A percentile compares a stretch with the other conserved stretches of the same genome.
phyloP scores from a whole-genome alignment of 805 yeast species.

The Wickerhamiella slavikovae region DNA sequence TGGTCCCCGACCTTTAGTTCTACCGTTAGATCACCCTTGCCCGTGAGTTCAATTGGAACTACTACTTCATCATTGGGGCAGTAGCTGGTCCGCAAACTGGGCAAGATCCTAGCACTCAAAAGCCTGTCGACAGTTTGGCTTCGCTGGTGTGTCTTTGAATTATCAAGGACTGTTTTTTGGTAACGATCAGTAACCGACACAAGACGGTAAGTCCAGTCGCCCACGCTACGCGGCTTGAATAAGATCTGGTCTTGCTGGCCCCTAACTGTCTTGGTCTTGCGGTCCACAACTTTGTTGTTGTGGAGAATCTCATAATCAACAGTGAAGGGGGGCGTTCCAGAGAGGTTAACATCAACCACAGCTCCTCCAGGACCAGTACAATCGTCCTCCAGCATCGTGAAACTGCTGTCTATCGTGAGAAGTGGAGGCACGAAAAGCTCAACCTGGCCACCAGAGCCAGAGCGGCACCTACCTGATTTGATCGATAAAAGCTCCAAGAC shows the following conservation, averaged over 20 bases:
- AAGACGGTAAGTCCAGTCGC: slow-evolving; percentile 60
- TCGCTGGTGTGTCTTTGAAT: slow-evolving; percentile 7
- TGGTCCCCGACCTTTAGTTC: slow-evolving; percentile 33
- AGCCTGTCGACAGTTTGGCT: slow-evolving; percentile 19
- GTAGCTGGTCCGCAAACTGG: slow-evolving; percentile 13
- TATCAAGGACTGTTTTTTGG: slow-evolving; percentile 15
- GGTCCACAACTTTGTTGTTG: slow-evolving; percentile 15
- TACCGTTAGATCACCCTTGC: slow-evolving; percentile 61
- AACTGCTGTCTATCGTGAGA: slow-evolving; percentile 25
- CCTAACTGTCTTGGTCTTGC: slow-evolving; percentile 14
- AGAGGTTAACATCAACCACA: slow-evolving; percentile 40
- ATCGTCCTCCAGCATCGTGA: slow-evolving; percentile 48
- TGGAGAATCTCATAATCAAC: slow-evolving; percentile 35
- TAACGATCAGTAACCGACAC: slow-evolving; percentile 34
- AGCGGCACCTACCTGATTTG: no score
- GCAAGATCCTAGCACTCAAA: slow-evolving; percentile 21
- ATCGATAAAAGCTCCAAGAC: no score
- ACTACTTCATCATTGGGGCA: slow-evolving; percentile 28
- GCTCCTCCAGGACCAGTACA: slow-evolving; percentile 90
- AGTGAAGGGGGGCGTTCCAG: slow-evolving; percentile 70
- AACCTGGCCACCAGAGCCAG: slow-evolving; percentile 30
- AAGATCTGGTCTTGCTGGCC: slow-evolving; percentile 32
- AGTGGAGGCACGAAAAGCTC: slow-evolving; percentile 37
- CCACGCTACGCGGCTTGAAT: slow-evolving; percentile 64
- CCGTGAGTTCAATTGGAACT: slow-evolving; percentile 44